Evolutionary conservation across 2,329 filamentous ascomycete species (phyloP), one percentile per base, ranked within the genome.

Genomic region (Drechslerella stenobrocha): DNA sequence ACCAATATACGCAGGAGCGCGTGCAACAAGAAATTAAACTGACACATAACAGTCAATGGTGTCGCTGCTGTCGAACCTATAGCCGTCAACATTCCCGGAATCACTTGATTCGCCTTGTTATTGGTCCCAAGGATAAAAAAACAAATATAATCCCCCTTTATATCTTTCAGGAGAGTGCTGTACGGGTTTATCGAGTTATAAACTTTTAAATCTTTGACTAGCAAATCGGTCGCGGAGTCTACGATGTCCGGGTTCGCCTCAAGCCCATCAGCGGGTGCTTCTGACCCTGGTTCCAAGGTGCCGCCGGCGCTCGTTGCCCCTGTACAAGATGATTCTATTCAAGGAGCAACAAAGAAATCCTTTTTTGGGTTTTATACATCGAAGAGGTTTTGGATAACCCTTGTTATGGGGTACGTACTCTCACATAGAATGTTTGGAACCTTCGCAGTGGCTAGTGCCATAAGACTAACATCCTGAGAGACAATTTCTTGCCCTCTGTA

Each of bases 401-500:
- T 97, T 73, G 66, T 84, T 48, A 79, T 97, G 66, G 90, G 90
- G 79, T 85, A 77, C 72, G 79, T 78, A 73, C 22, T 42, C n/a
- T 20, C 4, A n/a, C 15, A 42, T 4, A 8, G 37, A 18, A 5
- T 20, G n/a, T n/a, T n/a, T n/a, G 9, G 15, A 42, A 3, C 3
- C 15, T 30, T 5, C 5, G 11, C 11, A 30, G 5, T 66, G 32
- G 65, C 34, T 48, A 15, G 24, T 8, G 6, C 15, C 34, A 9
- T 58, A 24, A 15, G 23, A 18, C 37, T 70, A 45, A 58, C 32
- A 13, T 11, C 37, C 4, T 18, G 37, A 20, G n/a, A 84, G 83
- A 64, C 91, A 96, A 81, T 77, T 90, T 52, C 84, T 96, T 44
- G 85, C 91, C 2, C 84, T 98, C 64, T 91, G 90, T 79, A 93